Base-by-base conservation (phyloP, 768 basidiomycete species). In the Auricularia auricula-judae region DNA sequence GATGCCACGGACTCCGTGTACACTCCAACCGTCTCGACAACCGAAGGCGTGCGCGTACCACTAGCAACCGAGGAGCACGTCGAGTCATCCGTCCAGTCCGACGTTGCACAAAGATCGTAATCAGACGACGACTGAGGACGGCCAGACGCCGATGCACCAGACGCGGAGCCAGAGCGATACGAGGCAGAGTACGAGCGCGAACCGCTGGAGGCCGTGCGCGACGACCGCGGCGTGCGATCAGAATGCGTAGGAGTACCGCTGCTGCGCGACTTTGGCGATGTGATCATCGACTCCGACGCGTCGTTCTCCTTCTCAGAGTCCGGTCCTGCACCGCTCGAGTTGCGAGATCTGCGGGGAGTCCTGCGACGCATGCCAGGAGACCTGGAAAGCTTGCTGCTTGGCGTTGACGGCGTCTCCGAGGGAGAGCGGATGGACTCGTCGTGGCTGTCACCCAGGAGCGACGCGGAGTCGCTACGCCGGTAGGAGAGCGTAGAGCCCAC, bases 271-370 rank as follows among this genome's bases (percentile, higher is more conserved):
- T 44, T 44, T 7, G 63, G 54, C 36, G 63, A 56, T 2, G 36
- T 60, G 39, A 23, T 43, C 42, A 61, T 75, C 76, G 3, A 71
- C 73, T 4, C 73, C 71, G 8, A 8, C 8, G 12, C 66, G 62
- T 39, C 67, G 65, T 86, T 85, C 72, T 86, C 86, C 70, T 84
- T 86, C 66, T 88, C 85, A 0, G 82, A 83, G 4, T 71, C 72
- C 11, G 58, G 70, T 71, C 29, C 29, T 1, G 66, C 67, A 70
- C 62, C 73, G 69, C 63, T 77, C 76, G 62, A 7, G 1, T 80
- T 77, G 47, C 80, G 74, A 3, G 82, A 77, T 29, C 74, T 74
- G 43, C 77, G 76, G 2, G 80, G 79, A 3, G 77, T 73, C 42
- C 84, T 76, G 65, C 87, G 76, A 63, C 86, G 76, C 5, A 89